A percentile compares a stretch with the other conserved stretches of the same genome.
Conservation (phyloP, 176 grass and related monocot species). For the Echinochloa phyllopogon region DNA sequence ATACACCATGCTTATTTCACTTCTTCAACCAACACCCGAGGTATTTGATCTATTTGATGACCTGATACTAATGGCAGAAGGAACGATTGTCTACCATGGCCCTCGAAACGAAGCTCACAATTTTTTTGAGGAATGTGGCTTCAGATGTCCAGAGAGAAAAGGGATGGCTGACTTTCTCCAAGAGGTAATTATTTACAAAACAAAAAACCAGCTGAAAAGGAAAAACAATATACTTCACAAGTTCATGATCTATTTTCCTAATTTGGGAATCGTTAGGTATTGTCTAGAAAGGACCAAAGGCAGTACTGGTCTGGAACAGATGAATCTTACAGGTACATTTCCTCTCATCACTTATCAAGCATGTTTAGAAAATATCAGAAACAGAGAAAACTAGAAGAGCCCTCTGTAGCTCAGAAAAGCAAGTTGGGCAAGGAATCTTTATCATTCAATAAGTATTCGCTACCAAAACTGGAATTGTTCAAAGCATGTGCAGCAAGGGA, state of each 20-base stretch:
- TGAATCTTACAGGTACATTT: constrained; percentile 21
- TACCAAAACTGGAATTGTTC: constrained; percentile 54
- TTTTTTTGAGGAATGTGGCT: constrained; percentile 61
- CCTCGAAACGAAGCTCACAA: constrained; percentile 40
- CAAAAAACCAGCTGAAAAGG: neutral
- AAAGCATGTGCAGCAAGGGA: constrained; percentile 57
- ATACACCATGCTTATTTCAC: constrained; percentile 57
- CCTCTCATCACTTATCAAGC: neutral
- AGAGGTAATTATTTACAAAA: constrained; percentile 48
- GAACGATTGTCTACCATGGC: constrained; percentile 62
- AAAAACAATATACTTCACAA: neutral
- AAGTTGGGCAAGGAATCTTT: constrained; percentile 41
- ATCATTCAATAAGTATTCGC: constrained; percentile 51
- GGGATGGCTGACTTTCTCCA: constrained; percentile 63
- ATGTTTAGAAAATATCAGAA: constrained; percentile 15
- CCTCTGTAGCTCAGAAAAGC: neutral
- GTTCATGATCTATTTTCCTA: neutral
- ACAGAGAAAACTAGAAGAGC: neutral
- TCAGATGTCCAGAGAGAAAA: constrained; percentile 72
- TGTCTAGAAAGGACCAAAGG: constrained; percentile 66
- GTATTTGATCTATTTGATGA: constrained; percentile 69
- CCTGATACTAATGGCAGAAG: constrained; percentile 63
- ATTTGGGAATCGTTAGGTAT: constrained; percentile 35
- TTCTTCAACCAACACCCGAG: constrained; percentile 75
- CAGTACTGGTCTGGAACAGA: constrained; percentile 53